Evolutionary conservation across 805 yeast genomes (phyloP).

Genomic region (Cyberlindnera amylophila): DNA sequence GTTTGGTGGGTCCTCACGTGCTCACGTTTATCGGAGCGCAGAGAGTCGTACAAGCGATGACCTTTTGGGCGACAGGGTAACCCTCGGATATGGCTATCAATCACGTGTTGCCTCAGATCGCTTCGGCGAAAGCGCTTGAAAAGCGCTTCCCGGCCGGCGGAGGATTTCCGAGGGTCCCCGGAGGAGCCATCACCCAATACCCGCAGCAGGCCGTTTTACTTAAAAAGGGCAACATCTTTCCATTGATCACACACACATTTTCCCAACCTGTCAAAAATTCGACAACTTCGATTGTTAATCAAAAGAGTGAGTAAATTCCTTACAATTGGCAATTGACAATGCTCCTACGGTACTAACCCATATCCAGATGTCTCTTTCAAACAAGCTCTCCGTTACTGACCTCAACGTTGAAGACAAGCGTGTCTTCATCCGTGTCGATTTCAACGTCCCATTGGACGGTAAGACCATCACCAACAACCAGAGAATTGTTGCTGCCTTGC

Average conservation of each 20-base stretch:
- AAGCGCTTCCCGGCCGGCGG: too few species aligned
- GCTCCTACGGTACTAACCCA: slow-evolving; percentile 5
- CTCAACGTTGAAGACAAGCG: slow-evolving; percentile 83
- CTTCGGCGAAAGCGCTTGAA: too few species aligned
- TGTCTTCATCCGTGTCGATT: slow-evolving; percentile 98
- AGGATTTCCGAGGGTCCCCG: neutral
- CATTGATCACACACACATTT: too few species aligned
- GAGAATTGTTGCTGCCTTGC: slow-evolving; percentile 98
- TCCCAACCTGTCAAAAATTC: slow-evolving; percentile 1
- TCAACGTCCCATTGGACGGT: slow-evolving; percentile 94
- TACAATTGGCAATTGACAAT: neutral
- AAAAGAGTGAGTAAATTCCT: slow-evolving; percentile 8
- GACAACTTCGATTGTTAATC: neutral
- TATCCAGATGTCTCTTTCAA: slow-evolving; percentile 80
- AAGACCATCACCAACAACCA: slow-evolving; percentile 97
- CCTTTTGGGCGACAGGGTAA: too few species aligned
- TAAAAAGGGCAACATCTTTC: neutral
- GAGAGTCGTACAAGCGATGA: too few species aligned
- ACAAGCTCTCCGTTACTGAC: slow-evolving; percentile 90
- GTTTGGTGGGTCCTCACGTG: too few species aligned
- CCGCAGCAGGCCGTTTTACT: neutral
- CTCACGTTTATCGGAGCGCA: too few species aligned
- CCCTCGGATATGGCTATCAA: too few species aligned
- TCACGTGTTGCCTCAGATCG: too few species aligned
- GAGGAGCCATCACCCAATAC: slow-evolving; percentile 4